Evolutionary conservation across 331 rosid genomes (phyloP).

Genomic region (Cydonia oblonga): DNA sequence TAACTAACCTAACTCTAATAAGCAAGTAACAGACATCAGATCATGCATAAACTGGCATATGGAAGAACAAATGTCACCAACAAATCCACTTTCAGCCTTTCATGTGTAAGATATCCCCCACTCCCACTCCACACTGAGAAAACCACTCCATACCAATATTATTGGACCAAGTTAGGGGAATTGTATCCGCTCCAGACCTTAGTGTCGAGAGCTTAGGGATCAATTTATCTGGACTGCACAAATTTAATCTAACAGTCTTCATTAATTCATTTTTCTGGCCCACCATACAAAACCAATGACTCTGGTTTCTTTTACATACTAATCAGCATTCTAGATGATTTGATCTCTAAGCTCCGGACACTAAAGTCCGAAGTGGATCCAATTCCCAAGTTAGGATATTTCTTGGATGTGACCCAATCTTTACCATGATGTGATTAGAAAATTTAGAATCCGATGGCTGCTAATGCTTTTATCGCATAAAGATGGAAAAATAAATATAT

Average conservation of each 20-base stretch:
- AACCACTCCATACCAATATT: not conserved
- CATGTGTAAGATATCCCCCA: not conserved
- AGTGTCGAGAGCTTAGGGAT: no score
- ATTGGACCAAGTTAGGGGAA: not conserved
- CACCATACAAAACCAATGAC: no score
- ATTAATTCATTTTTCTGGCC: no score
- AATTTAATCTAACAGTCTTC: no score
- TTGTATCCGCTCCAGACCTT: no score
- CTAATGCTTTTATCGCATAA: not conserved
- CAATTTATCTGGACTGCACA: no score
- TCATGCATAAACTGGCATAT: not conserved
- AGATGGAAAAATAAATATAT: not conserved
- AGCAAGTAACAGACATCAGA: not conserved
- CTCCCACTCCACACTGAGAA: not conserved
- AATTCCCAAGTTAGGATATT: not conserved
- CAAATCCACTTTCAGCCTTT: not conserved
- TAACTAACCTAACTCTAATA: no score
- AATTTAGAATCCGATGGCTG: constrained; percentile 2
- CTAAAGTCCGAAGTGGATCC: no score
- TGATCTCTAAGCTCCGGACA: no score
- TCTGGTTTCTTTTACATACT: no score
- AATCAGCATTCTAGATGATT: no score
- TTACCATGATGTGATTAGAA: not conserved
- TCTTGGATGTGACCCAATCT: not conserved
- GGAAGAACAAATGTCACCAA: not conserved